Conservation (phyloP, 805 yeast species). For the Ogataea saltuana region DNA sequence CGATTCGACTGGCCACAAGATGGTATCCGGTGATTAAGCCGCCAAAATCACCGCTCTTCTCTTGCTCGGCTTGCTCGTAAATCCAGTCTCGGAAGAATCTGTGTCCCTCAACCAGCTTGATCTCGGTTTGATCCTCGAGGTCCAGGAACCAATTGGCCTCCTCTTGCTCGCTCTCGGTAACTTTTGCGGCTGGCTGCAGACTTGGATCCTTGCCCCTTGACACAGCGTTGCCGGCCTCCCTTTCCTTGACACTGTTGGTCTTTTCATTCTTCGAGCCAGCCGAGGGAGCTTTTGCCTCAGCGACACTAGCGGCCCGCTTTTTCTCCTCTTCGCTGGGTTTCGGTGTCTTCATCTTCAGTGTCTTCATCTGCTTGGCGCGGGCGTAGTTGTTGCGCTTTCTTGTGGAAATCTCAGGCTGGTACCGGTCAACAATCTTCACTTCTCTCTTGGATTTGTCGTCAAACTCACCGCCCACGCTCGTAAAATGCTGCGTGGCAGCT, state of each 20-base stretch:
- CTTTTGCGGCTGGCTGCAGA: slow-evolving; percentile 14
- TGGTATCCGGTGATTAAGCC: slow-evolving; percentile 22
- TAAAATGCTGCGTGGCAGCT: slow-evolving; percentile 30
- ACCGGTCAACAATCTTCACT: slow-evolving; percentile 22
- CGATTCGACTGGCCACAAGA: slow-evolving; percentile 21
- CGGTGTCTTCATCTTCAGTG: slow-evolving; percentile 13
- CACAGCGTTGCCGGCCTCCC: slow-evolving; percentile 4
- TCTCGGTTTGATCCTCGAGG: slow-evolving; percentile 20
- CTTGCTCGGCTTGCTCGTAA: slow-evolving; percentile 19
- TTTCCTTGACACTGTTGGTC: slow-evolving; percentile 4
- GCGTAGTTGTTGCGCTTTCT: slow-evolving; percentile 2
- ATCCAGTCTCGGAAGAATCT: slow-evolving; percentile 25
- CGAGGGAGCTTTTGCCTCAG: slow-evolving; percentile 2
- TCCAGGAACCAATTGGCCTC: slow-evolving; percentile 27
- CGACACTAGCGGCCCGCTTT: slow-evolving; percentile 2
- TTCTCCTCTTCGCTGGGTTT: slow-evolving; percentile 6
- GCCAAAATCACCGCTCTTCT: slow-evolving; percentile 9
- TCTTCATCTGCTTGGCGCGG: slow-evolving; percentile 9
- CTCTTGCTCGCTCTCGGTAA: slow-evolving; percentile 5
- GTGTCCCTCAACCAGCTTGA: slow-evolving; percentile 17
- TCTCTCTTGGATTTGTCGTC: slow-evolving; percentile 11
- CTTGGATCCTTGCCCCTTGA: no score
- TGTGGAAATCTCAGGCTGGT: slow-evolving; percentile 16
- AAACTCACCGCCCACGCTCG: slow-evolving; percentile 23
- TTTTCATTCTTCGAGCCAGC: no score